Evolutionary conservation across 2,329 filamentous ascomycete species (phyloP).

Genomic region (Cylindrodendrum hubeiense): DNA sequence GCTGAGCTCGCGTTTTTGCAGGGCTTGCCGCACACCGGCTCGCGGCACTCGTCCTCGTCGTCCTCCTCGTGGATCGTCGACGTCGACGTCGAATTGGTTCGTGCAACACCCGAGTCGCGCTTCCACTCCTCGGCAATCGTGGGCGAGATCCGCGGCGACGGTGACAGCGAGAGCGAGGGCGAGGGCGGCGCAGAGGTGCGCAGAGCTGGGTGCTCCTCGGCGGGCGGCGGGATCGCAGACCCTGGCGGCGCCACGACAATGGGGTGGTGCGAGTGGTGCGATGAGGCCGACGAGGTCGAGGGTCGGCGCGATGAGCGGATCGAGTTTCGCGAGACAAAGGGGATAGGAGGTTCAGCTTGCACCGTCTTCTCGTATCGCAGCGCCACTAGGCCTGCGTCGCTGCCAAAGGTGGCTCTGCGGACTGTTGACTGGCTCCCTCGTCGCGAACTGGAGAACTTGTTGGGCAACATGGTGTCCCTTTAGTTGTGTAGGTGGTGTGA

Average conservation of each 20-base stretch:
- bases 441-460: slow-evolving; percentile 58
- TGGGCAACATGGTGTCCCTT: slow-evolving; percentile 50
- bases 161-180: slow-evolving; percentile 31
- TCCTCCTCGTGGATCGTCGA: slow-evolving; percentile 55
- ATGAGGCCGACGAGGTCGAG: slow-evolving; percentile 35
- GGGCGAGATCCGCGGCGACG: slow-evolving; percentile 37
- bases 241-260: slow-evolving; percentile 47
- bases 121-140: slow-evolving; percentile 58
- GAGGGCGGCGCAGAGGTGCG: slow-evolving; percentile 46
- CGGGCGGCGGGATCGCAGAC: slow-evolving; percentile 56
- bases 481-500: slow-evolving; percentile 10
- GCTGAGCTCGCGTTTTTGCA: slow-evolving; percentile 3
- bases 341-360: slow-evolving; percentile 69
- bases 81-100: slow-evolving; percentile 54
- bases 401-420: slow-evolving; percentile 53
- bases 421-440: slow-evolving; percentile 54
- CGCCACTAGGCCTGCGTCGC: slow-evolving; percentile 64
- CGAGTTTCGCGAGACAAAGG: slow-evolving; percentile 60
- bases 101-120: slow-evolving; percentile 67
- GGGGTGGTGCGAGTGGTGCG: slow-evolving; percentile 40
- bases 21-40: slow-evolving; percentile 25
- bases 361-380: slow-evolving; percentile 73
- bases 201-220: slow-evolving; percentile 67
- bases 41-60: slow-evolving; percentile 53
- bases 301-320: slow-evolving; percentile 47